Evolutionary conservation across 495 filamentous ascomycete genomes (phyloP), one percentile per base, ranked within the genome.

Genomic region (Penicillium pancosmium): DNA sequence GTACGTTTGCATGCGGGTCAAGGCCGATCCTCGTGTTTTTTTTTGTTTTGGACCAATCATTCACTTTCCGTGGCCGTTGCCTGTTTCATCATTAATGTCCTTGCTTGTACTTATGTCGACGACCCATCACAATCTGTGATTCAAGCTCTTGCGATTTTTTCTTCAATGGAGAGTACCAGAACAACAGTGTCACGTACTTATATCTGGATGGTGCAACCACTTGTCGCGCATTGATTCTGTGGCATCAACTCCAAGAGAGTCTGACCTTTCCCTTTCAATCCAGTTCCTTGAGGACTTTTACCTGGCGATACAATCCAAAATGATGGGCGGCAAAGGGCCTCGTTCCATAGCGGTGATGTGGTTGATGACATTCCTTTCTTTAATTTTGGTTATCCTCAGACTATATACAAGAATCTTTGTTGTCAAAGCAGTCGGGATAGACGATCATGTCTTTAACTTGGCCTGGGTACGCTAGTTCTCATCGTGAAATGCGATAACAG

Each of bases 311-410:
- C 4, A 12, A 23, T 34, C 54, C 6, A 59, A 61, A 49, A 64
- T 67, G 64, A 31, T 67, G 18, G 55, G 50, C 19, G 64, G 61
- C 2, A 49, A 67, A 59, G 64, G 64, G 31, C 3, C 56, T 59
- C 57, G 54, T 50, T 54, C 60, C 38, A 36, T 63, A 19, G 52
- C 57, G 13, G 64, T 67, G 9, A 63, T 67, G 64, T 67, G 64
- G 64, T 50, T 52, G 16, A 63, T 67, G 64, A 52, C 54, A 10
- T 48, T 50, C 13, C 11, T 63, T 18, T 67, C 64, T n/a, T 61
- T 67, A 16, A 56, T 67, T 49, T 23, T 67, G 2, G 57, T 67
- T 4, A 60, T 57, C 0, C 57, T 64, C 6, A 50, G 61, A 46
- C 34, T 61, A n/a, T 67, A 67, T 38, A 67, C 57, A 1, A 40